These are phyloP conservation scores for Dissophora ornata DNA, from an alignment of 192 early-diverging fungal species.

Conservation along the genomic window DNA sequence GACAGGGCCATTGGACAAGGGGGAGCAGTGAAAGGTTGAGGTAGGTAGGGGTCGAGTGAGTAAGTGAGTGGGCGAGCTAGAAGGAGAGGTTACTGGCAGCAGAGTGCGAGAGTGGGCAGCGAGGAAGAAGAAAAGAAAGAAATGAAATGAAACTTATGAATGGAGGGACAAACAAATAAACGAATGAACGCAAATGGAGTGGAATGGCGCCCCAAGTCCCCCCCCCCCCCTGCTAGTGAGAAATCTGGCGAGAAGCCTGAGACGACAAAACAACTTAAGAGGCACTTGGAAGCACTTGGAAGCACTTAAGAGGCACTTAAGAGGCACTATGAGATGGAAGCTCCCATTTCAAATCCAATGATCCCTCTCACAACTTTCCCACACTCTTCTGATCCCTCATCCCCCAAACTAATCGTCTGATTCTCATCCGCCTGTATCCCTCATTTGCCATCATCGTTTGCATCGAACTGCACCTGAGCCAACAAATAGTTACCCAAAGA, in stretches of 20 bases:
- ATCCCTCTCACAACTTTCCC: constrained; percentile 1
- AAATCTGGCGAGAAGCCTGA: too few species aligned
- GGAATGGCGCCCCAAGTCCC: too few species aligned
- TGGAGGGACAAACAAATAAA: constrained; percentile 2
- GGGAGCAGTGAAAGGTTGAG: not conserved
- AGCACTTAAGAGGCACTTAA: constrained; percentile 16
- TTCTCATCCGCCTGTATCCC: not conserved
- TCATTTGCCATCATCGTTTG: not conserved
- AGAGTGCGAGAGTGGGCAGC: not conserved
- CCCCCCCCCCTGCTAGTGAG: too few species aligned
- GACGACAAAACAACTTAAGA: too few species aligned
- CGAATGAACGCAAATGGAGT: not conserved
- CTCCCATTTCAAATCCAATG: not conserved
- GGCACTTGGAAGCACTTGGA: too few species aligned
- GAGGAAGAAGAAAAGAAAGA: constrained; percentile 2
- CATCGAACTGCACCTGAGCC: too few species aligned
- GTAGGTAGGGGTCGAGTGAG: too few species aligned
- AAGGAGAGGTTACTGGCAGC: too few species aligned
- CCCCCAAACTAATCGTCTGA: not conserved
- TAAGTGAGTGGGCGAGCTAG: too few species aligned
- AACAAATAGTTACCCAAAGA: too few species aligned
- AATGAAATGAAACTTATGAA: not conserved
- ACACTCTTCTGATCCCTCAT: not conserved
- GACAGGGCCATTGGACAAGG: constrained; percentile 23
- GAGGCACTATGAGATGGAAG: not conserved